Base-by-base conservation (phyloP, 768 basidiomycete genomes). In the Calocybe cyanea region DNA sequence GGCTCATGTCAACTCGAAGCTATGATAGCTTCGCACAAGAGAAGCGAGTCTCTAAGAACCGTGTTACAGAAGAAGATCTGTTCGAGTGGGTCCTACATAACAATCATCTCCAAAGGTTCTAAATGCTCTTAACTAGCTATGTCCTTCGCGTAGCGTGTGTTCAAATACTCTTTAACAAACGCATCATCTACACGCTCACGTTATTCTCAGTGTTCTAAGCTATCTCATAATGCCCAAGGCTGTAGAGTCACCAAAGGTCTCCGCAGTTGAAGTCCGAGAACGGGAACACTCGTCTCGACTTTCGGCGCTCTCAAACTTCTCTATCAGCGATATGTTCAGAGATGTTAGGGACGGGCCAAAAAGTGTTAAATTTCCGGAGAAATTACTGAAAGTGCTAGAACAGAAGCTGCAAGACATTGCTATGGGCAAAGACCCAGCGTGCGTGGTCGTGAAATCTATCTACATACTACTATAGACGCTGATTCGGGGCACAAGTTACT, bases 291-390 rank as follows among this genome's bases (percentile, higher is more conserved):
- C 79, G 2, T 82, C 79, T 20, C 74, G 87, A 46, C 65, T 90
- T 24, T 80, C 83, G 1, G 83, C 87, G 4, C 69, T 90, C n/a
- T 76, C 78, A 19, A 75, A 75, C 50, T 79, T 78, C 51, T 78
- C 76, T 10, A 79, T 92, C 47, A 80, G 82, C 19, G 90, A 92
- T 62, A 72, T 91, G 63, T 87, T 89, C 71, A 83, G 83, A 62
- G 89, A 87, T 55, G 76, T 81, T 46, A 66, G 82, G 49, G 86
- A 85, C 65, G 84, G 88, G 4, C 78, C 82, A 43, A 92, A 87
- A 70, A 87, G 81, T 49, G 87, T 89, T 60, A 91, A 89, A 61
- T 97, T 94, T 63, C 94, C 95, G 0, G 92, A 97, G 68, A 93
- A 92, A 66, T 69, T 96, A 48, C 62, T 97, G 46, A 97, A 93